Evolutionary conservation across 208 protist genomes (phyloP), one percentile per base, ranked within the genome.

Genomic region (Trypanosoma cruzi): DNA sequence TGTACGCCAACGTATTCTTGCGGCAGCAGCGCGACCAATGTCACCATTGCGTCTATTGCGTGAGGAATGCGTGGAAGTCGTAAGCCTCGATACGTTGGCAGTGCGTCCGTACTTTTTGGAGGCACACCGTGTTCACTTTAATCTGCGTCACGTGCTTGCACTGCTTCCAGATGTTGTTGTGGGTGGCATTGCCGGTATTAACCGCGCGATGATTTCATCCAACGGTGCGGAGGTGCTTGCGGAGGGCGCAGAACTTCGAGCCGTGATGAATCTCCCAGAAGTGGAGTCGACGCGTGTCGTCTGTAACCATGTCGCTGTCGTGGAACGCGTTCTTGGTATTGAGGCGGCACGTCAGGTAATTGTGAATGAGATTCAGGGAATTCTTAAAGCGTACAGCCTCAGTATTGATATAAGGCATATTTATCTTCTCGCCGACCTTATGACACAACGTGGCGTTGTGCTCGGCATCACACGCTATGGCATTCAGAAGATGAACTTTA

Each of bases 381-480:
- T 98, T 40, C 97, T 99, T 81, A 83, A 88, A 32, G 84, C 82
- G 61, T 98, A 99, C 84, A 97, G 98, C 57, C 97, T 99, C 60
- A 96, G 76, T 50, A 98, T 99, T 60, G 98, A 99, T 77, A 80
- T 86, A 11, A 92, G 99, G 24, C 99, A 99, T 85, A 78, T 99
- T 29, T 98, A 98, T 79, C 86, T 99, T 3, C 89, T 99, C 18
- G 98, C 98, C 24, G 99, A 99, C 75, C 82, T 99, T 6, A 99
- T 99, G 99, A 99, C 98, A 2, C 98, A 86, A 71, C 98, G 93
- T 32, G 98, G 98, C 14, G 85, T 98, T 34, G 90, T 99, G 49
- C 85, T 99, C 0, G 99, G 99, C 64, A 99, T 99, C 71, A 99
- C 98, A 16, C 92, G 99, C 18, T 98, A 99, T 80, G 99, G 99